Evolutionary conservation across 108 stramenopile genomes (phyloP).

Genomic region (Cyclotella cryptica): DNA sequence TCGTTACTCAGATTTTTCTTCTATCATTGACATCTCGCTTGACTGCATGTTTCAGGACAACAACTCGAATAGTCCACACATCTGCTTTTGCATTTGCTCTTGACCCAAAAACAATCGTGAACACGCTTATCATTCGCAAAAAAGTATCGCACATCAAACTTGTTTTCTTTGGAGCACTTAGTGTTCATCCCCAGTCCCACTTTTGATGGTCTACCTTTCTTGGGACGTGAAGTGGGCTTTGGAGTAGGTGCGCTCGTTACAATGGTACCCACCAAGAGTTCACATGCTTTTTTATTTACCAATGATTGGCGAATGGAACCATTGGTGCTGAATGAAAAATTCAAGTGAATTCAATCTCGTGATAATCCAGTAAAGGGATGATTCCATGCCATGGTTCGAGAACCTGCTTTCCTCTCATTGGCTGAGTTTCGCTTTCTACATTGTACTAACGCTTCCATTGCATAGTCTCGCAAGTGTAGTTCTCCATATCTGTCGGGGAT

Average conservation of each 20-base stretch:
- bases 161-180: not conserved
- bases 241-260: not conserved
- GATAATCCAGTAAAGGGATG: not conserved
- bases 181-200: not conserved
- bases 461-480: slow-evolving; percentile 17
- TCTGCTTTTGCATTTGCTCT: slow-evolving; percentile 1
- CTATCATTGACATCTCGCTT: not conserved
- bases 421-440: too few species aligned
- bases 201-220: not conserved
- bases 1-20: too few species aligned
- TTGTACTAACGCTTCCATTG: too few species aligned
- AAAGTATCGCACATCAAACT: slow-evolving; percentile 16
- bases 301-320: not conserved
- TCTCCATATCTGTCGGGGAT: not conserved
- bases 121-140: not conserved
- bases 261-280: slow-evolving; percentile 17
- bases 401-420: not conserved
- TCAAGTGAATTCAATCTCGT: not conserved
- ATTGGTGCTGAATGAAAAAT: slow-evolving; percentile 5
- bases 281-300: slow-evolving; percentile 8
- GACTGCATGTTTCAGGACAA: slow-evolving; percentile 25
- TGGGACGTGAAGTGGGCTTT: not conserved
- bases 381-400: too few species aligned
- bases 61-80: slow-evolving; percentile 18
- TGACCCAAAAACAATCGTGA: slow-evolving; percentile 20